Evolutionary conservation across 148 eudicot species (phyloP), one percentile per base, ranked within the genome.

Genomic region (Tetragonia tetragonoides): DNA sequence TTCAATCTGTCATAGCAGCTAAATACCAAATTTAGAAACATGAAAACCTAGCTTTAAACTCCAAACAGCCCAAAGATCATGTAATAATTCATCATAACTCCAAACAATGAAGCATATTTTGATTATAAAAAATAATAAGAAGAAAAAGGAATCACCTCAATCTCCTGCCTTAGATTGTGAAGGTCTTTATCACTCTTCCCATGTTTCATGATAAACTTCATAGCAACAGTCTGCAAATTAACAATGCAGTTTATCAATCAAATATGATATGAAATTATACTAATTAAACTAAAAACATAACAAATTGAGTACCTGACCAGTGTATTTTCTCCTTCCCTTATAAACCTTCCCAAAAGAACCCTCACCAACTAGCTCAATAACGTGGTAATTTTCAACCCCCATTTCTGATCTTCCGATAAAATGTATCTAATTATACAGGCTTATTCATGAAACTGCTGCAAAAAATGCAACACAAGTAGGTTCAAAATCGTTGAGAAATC

Each of bases 291-390:
- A 46, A 62, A 2, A 11, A 65, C 0, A 2, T 17, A 77, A 79
- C 38, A 40, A 51, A 59, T 39, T 5, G 8, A 56, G 34, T 42
- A 93, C 99, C 93, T 95, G 90, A 44, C 97, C 97, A 10, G 88
- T 87, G 80, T 72, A 89, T 81, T 95, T 95, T 68, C 94, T 80
- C 80, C 99, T 83, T 24, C 97, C 99, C 74, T 93, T 95, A 81
- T 91, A 95, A 53, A 95, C 99, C 75, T 93, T 95, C n/a, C 99
- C 99, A 21, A 95, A 95, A 9, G 99, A 95, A 28, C 99, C 99
- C 81, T 93, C 99, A 16, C 99, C 99, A 16, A 95, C 99, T 39
- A 91, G 97, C 87, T 91, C 99, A 66, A 93, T 91, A 53, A 95
- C 99, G 51, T 91, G 97, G 81, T 95, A 95, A 79, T 95, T 88